Evolutionary conservation across 2,329 filamentous ascomycete genomes (phyloP).

Genomic region (Onygenales sp.): DNA sequence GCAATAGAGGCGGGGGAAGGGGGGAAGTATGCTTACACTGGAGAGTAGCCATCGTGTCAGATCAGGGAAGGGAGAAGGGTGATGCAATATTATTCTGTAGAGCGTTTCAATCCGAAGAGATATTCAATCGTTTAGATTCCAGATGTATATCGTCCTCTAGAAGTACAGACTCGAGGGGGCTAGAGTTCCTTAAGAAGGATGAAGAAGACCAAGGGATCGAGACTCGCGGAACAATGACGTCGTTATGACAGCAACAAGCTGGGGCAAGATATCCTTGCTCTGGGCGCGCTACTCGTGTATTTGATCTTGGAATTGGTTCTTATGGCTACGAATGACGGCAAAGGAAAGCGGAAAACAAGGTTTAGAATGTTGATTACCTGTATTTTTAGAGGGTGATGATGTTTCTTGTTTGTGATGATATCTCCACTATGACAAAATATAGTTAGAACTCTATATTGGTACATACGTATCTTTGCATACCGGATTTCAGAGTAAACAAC

Average conservation of each 20-base stretch:
- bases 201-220: neutral
- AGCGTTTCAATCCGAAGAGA: neutral
- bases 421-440: no score
- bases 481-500: no score
- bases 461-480: no score
- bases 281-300: no score
- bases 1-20: neutral
- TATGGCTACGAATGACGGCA: no score
- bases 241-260: neutral
- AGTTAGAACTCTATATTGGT: no score
- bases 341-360: no score
- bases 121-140: neutral
- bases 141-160: neutral
- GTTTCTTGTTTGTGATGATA: no score
- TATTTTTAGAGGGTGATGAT: no score
- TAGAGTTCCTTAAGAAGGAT: neutral
- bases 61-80: neutral
- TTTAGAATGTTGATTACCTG: no score
- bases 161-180: neutral
- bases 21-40: slow-evolving; percentile 38
- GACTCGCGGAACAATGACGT: neutral
- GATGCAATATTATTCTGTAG: neutral
- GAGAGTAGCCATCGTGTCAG: slow-evolving; percentile 47
- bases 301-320: neutral
- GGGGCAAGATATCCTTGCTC: neutral